Evolutionary conservation across 441 rosid genomes (phyloP).

Genomic region (Pelargonium citronellum): DNA sequence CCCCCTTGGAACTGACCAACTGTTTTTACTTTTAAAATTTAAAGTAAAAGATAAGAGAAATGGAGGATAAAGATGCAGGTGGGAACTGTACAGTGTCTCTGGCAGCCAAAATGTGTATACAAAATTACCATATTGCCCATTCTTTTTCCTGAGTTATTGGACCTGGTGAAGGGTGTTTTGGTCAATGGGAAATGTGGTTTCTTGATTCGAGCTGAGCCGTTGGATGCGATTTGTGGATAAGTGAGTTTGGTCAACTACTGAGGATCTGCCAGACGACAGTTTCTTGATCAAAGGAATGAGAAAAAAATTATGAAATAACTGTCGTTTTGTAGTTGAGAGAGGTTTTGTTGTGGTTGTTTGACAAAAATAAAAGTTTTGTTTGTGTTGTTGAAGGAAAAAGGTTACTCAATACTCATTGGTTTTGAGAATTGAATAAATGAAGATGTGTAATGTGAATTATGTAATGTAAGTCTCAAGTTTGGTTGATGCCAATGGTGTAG

Average conservation of each 20-base stretch:
- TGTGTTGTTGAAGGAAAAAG: not conserved
- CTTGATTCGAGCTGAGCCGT: slow-evolving; percentile 19
- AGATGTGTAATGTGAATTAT: not conserved
- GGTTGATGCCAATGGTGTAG: not conserved
- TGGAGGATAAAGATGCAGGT: slow-evolving; percentile 9
- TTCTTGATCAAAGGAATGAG: not conserved
- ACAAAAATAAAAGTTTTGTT: not conserved
- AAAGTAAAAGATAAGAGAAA: not conserved
- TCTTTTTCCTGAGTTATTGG: not conserved
- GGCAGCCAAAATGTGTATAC: not conserved
- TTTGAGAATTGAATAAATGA: not conserved
- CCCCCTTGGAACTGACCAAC: not conserved
- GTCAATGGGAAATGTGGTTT: not conserved
- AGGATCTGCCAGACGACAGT: not conserved
- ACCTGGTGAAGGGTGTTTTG: not conserved
- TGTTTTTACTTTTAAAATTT: not conserved
- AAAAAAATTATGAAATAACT: not conserved
- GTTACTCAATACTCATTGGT: not conserved
- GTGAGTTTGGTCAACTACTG: slow-evolving; percentile 30
- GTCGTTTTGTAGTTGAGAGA: not conserved
- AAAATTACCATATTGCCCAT: slow-evolving; percentile 6
- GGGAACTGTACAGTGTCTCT: slow-evolving; percentile 7
- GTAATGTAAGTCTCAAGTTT: not conserved
- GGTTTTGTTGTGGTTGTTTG: not conserved
- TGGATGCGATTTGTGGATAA: slow-evolving; percentile 2